phyloP scores from a whole-genome alignment of 352 stramenopile genomes.

The Pythium periplocum region DNA sequence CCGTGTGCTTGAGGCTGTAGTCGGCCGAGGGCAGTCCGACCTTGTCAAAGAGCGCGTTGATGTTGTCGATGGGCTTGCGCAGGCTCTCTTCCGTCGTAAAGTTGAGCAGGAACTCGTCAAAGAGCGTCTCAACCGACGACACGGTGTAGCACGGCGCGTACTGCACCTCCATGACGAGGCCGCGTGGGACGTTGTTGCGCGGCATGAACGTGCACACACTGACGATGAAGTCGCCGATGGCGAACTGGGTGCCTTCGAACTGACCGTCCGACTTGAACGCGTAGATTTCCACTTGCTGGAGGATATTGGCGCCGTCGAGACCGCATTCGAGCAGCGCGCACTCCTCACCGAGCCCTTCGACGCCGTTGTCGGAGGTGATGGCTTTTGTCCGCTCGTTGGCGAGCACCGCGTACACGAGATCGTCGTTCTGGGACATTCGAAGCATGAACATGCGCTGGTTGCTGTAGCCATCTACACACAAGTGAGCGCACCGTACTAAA shows the following conservation, averaged over 20 bases:
- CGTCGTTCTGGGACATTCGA: constrained; percentile 85
- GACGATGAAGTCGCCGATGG: constrained; percentile 80
- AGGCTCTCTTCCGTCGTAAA: constrained; percentile 62
- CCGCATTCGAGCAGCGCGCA: constrained; percentile 80
- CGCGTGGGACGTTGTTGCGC: constrained; percentile 72
- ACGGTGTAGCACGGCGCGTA: constrained; percentile 81
- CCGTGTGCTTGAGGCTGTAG: constrained; percentile 87
- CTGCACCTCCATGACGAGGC: constrained; percentile 80
- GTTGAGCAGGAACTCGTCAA: constrained; percentile 78
- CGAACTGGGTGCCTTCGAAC: constrained; percentile 82
- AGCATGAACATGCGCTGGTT: constrained; percentile 90
- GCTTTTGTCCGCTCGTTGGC: constrained; percentile 72
- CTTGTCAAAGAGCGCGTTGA: constrained; percentile 67
- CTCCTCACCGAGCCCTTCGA: constrained; percentile 68
- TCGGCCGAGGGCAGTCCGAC: constrained; percentile 56
- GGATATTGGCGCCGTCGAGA: constrained; percentile 77
- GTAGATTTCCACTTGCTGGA: constrained; percentile 88
- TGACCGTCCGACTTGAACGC: constrained; percentile 84
- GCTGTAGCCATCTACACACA: constrained; percentile 52
- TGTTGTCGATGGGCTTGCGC: constrained; percentile 70
- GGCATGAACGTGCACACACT: constrained; percentile 87
- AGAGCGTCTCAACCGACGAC: constrained; percentile 67
- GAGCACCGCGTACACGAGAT: constrained; percentile 79
- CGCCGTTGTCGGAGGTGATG: constrained; percentile 59
- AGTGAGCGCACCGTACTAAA: too few species aligned